Percentiles rank a stretch among this genome's conserved stretches.
Evolutionary conservation across 352 stramenopile species (phyloP).

Genomic region (Pythium oligandrum): DNA sequence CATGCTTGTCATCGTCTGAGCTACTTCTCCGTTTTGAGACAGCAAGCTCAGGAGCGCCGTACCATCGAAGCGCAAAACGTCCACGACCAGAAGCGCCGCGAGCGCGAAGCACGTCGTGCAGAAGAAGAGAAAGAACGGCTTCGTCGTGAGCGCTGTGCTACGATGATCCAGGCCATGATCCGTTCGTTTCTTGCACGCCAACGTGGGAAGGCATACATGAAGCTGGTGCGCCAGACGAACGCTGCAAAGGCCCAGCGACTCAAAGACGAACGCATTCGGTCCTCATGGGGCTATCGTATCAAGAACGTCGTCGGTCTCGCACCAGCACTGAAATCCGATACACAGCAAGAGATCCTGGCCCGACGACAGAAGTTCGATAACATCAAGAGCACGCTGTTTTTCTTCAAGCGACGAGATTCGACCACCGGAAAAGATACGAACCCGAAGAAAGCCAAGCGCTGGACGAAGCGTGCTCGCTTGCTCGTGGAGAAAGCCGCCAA

Average conservation of each 20-base stretch:
- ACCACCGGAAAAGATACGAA: constrained; percentile 1
- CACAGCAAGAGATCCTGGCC: constrained; percentile 34
- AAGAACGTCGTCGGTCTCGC: constrained; percentile 18
- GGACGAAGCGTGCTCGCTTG: constrained; percentile 36
- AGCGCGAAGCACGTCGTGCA: constrained; percentile 8
- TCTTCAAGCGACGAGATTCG: constrained; percentile 13
- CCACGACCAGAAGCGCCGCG: constrained; percentile 23
- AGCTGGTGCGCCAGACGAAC: constrained; percentile 22
- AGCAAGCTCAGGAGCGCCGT: constrained; percentile 39
- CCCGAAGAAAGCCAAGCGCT: constrained; percentile 20
- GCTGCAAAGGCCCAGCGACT: constrained; percentile 23
- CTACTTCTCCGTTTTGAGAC: constrained; percentile 61
- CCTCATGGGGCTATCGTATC: constrained; percentile 19
- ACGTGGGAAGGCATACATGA: constrained; percentile 26
- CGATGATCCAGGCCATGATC: constrained; percentile 19
- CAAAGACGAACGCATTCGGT: constrained; percentile 21
- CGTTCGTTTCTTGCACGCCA: constrained; percentile 17
- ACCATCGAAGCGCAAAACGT: constrained; percentile 25
- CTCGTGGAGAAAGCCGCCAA: constrained; percentile 28
- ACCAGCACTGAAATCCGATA: constrained; percentile 48
- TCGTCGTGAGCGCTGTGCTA: constrained; percentile 11
- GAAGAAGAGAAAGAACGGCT: constrained; percentile 15
- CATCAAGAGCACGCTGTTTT: constrained; percentile 47
- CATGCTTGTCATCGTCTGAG: constrained; percentile 53
- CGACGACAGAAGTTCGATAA: constrained; percentile 26